Evolutionary conservation across 2,329 filamentous ascomycete genomes (phyloP).

Genomic region (Penicillium hordei): DNA sequence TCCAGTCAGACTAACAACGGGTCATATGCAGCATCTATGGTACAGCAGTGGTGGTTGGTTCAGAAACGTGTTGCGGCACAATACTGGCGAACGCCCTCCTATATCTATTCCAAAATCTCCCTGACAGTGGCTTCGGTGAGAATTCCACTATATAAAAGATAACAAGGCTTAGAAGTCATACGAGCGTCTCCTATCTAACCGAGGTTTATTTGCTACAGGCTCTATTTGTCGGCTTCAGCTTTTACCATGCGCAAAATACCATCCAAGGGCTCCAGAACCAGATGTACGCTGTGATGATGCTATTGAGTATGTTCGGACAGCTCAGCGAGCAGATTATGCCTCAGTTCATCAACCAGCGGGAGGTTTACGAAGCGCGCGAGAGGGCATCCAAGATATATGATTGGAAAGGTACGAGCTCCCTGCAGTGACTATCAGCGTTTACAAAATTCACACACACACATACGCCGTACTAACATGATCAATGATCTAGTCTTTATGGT

Average conservation of each 20-base stretch:
- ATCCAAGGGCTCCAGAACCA: slow-evolving; percentile 82
- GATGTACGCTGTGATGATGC: slow-evolving; percentile 82
- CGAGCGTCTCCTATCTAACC: slow-evolving; percentile 24
- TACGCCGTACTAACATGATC: not conserved
- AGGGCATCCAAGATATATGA: slow-evolving; percentile 67
- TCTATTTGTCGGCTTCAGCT: slow-evolving; percentile 79
- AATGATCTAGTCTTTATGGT: slow-evolving; percentile 57
- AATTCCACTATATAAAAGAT: not conserved
- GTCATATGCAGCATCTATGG: slow-evolving; percentile 15
- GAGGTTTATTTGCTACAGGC: slow-evolving; percentile 35
- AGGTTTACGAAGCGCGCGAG: slow-evolving; percentile 59
- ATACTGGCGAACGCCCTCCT: slow-evolving; percentile 82
- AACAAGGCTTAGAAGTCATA: not conserved
- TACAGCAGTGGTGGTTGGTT: slow-evolving; percentile 67
- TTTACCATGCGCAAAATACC: slow-evolving; percentile 70
- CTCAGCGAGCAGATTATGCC: slow-evolving; percentile 54
- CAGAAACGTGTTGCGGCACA: slow-evolving; percentile 75
- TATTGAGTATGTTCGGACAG: slow-evolving; percentile 70
- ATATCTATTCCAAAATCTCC: slow-evolving; percentile 76
- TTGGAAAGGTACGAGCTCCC: slow-evolving; percentile 51
- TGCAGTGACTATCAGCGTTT: not conserved
- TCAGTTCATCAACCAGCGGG: slow-evolving; percentile 55
- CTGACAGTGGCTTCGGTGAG: not conserved
- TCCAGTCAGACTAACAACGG: not conserved
- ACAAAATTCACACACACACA: not conserved